These are phyloP conservation scores for Fusarium sp. DNA, from an alignment of 2,329 filamentous ascomycete genomes.

Conservation along the genomic window DNA sequence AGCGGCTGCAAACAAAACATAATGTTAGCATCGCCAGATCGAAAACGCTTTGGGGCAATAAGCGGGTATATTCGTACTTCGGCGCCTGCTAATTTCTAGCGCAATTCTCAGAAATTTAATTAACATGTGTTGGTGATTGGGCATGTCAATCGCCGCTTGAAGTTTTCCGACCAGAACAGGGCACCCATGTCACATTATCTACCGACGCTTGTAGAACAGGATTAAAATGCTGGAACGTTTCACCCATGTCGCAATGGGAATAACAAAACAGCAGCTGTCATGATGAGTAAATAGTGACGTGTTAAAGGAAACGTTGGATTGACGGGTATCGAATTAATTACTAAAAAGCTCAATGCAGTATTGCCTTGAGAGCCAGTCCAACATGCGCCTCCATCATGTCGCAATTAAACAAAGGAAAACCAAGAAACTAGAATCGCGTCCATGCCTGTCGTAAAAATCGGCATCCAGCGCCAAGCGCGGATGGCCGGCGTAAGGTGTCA, in stretches of 20 bases:
- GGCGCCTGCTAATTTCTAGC: not conserved
- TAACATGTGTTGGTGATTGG: not conserved
- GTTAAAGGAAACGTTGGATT: conserved; percentile 44
- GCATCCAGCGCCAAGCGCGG: conserved; percentile 32
- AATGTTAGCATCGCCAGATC: not conserved
- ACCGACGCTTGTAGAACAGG: conserved; percentile 17
- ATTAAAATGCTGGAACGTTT: not conserved
- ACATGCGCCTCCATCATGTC: conserved; percentile 40
- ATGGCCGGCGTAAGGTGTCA: conserved; percentile 38
- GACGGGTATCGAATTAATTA: conserved; percentile 50
- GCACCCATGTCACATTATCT: conserved; percentile 21
- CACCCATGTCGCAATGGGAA: not conserved
- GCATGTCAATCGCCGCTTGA: not conserved
- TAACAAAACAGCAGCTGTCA: not conserved
- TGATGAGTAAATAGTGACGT: not conserved
- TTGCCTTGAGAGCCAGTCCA: conserved; percentile 47
- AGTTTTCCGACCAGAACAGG: not conserved
- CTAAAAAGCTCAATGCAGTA: conserved; percentile 46
- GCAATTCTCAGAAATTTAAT: not conserved
- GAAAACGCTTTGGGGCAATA: not conserved
- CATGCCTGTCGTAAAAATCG: conserved; percentile 42
- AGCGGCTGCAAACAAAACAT: not conserved
- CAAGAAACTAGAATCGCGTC: conserved; percentile 19
- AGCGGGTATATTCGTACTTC: not conserved
- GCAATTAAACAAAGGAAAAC: conserved; percentile 39